These are phyloP conservation scores for Peziza echinospora DNA, from an alignment of 495 filamentous ascomycete genomes.

Conservation along the genomic window DNA sequence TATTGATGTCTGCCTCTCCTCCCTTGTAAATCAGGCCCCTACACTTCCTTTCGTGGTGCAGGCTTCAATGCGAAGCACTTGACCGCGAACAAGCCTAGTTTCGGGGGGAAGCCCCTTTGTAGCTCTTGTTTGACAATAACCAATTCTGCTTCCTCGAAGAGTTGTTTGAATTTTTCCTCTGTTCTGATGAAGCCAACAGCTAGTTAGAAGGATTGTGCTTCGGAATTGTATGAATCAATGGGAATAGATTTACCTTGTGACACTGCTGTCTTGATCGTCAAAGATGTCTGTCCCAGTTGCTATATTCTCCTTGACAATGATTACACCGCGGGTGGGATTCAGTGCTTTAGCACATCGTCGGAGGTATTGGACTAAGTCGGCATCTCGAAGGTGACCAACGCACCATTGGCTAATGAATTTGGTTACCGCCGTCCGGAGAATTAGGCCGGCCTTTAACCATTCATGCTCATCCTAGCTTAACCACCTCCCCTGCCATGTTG, in stretches of 20 bases:
- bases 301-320: conserved; percentile 79
- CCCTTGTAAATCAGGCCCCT: too few relatives aligned
- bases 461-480: too few relatives aligned
- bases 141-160: conserved; percentile 52
- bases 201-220: not conserved
- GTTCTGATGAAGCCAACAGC: conserved; percentile 29
- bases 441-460: too few relatives aligned
- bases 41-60: too few relatives aligned
- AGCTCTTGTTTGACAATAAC: conserved; percentile 45
- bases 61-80: conserved; percentile 44
- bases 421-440: too few relatives aligned
- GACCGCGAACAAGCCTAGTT: conserved; percentile 36
- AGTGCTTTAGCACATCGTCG: conserved; percentile 33
- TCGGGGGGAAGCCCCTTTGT: conserved; percentile 49
- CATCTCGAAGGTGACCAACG: conserved; percentile 71
- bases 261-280: conserved; percentile 57
- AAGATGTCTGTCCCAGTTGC: conserved; percentile 48
- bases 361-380: conserved; percentile 46
- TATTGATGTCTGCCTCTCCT: too few relatives aligned
- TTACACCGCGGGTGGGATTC: conserved; percentile 26
- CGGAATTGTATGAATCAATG: not conserved
- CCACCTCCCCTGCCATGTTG: too few relatives aligned
- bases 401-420: conserved; percentile 79
- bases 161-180: conserved; percentile 42
- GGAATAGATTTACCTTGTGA: too few relatives aligned